These are phyloP conservation scores for Eleusine indica DNA, from an alignment of 176 grass and related monocot species.

Conservation along the genomic window DNA sequence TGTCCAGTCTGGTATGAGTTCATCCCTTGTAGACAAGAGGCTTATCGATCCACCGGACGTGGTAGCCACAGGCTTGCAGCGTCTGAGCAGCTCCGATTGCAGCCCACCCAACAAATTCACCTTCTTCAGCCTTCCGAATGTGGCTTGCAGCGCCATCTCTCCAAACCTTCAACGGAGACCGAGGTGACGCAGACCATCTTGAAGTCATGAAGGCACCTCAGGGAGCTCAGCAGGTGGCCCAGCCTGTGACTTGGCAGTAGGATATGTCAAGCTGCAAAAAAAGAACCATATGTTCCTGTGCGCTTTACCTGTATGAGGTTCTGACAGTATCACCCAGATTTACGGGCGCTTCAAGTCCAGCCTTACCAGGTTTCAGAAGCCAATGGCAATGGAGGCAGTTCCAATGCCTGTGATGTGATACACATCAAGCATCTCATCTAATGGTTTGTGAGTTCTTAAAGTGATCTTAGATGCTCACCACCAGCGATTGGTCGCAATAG, in stretches of 20 bases:
- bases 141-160: conserved; percentile 51
- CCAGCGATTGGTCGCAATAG: conserved; percentile 74
- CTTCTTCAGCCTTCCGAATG: conserved; percentile 66
- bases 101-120: conserved; percentile 62
- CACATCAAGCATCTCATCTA: conserved; percentile 59
- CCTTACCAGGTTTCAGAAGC: conserved; percentile 54
- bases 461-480: conserved; percentile 44
- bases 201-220: conserved; percentile 74
- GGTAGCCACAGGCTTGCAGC: conserved; percentile 51
- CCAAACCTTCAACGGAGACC: conserved; percentile 65
- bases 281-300: neutral
- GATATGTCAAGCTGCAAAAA: conserved; percentile 70
- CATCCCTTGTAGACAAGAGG: conserved; percentile 30
- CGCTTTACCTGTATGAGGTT: conserved; percentile 75
- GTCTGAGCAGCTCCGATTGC: conserved; percentile 50
- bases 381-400: conserved; percentile 55
- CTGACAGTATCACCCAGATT: conserved; percentile 63
- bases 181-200: conserved; percentile 69
- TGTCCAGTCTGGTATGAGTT: neutral
- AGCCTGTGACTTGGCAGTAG: conserved; percentile 72
- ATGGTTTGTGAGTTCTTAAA: conserved; percentile 63
- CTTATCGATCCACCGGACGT: conserved; percentile 68
- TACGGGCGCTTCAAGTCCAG: conserved; percentile 77
- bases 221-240: conserved; percentile 57
- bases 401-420: conserved; percentile 55